Evolutionary conservation across 1,139 yeast genomes (phyloP).

Genomic region (Magnusiomyces tetraspermus): DNA sequence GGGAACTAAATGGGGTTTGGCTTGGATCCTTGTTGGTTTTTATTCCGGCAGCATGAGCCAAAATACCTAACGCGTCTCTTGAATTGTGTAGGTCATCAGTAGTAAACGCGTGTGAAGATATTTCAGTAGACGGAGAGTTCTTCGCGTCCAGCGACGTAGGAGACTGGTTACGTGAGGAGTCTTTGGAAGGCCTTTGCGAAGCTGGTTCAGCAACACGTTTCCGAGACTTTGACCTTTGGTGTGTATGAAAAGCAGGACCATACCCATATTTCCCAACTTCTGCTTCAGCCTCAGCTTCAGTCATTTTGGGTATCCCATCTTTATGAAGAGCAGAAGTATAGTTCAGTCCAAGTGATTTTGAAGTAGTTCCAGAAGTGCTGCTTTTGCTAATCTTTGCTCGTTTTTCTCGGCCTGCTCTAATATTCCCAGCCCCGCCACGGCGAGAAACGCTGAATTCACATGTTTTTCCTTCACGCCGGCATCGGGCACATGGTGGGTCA

Average conservation of each 20-base stretch:
- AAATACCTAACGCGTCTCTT: slow-evolving; percentile 50
- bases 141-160: not conserved
- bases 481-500: slow-evolving; percentile 78
- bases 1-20: not conserved
- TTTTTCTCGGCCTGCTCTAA: slow-evolving; percentile 35
- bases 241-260: no score
- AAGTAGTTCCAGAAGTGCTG: no score
- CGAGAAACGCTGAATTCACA: slow-evolving; percentile 66
- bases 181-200: not conserved
- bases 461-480: slow-evolving; percentile 68
- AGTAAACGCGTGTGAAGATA: slow-evolving; percentile 20
- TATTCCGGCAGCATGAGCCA: slow-evolving; percentile 42
- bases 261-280: no score
- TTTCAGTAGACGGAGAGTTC: not conserved
- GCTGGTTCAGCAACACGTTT: not conserved
- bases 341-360: no score
- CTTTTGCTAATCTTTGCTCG: slow-evolving; percentile 10
- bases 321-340: no score
- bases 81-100: slow-evolving; percentile 38
- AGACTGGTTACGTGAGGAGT: not conserved
- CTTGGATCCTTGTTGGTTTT: slow-evolving; percentile 11
- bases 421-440: slow-evolving; percentile 47
- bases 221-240: no score
- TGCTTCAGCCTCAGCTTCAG: no score
- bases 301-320: no score